Base-by-base conservation (phyloP, 2,329 filamentous ascomycete species). In the Aureobasidium sp. region DNA sequence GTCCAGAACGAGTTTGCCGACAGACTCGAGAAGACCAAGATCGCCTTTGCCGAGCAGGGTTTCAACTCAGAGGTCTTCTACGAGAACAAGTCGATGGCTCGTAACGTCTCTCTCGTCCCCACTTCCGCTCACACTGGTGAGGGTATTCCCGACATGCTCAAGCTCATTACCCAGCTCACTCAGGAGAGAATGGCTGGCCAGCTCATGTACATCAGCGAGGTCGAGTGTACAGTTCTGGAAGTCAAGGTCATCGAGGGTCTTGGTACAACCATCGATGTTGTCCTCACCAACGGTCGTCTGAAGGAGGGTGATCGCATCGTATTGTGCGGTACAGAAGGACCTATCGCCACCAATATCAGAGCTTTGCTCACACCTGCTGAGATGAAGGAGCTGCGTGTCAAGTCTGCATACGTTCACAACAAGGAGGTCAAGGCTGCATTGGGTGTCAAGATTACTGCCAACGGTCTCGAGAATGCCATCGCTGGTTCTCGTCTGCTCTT, bases 221-320 rank as follows among this genome's bases (percentile, higher is more conserved):
- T 97, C 29, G 92, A 99, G 78, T 94, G 92, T 75, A 99, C 94
- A 8, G 93, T 99, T 55, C 87, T 99, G 46, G 94, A 99, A 79
- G 94, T 99, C 76, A 99, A 99, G 85, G 90, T 96, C 53, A 97
- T 99, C 66, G 94, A 99, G 76, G 95, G 94, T 77, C 92, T 99
- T 66, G 94, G 94, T 73, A 99, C 96, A 76, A 99, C 94, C 50
- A 97, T 99, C 70, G 94, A 99, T 74, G 93, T 99, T 66, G 88
- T 99, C 69, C 79, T 99, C 60, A 96, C 91, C 63, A 99, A 99
- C 78, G 94, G 94, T 85, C 88, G 97, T 64, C 82, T 99, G 52
- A 86, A 87, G 65, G 94, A 99, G 79, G 94, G 94, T 66, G 94
- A 99, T 75, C 88, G 92, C 41, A 91, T 99, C 70, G 90, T 97